A percentile compares a stretch with the other conserved stretches of the same genome.
phyloP scores from a whole-genome alignment of 2,329 filamentous ascomycete species.

The Arthroderma sp. region DNA sequence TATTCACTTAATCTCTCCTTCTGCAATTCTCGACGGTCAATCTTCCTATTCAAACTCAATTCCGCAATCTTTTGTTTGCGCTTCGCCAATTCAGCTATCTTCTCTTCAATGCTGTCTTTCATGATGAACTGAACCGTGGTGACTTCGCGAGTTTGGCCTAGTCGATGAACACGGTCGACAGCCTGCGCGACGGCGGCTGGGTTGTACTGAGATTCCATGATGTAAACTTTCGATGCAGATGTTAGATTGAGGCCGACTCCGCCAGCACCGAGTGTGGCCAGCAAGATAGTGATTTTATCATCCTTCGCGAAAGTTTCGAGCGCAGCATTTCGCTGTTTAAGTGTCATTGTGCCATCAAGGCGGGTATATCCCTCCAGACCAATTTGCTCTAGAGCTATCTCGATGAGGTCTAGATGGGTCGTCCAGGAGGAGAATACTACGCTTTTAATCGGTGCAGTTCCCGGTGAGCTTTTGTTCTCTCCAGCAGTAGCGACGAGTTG shows the following conservation, averaged over 20 bases:
- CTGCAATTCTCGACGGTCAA: constrained; percentile 48
- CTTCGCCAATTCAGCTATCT: constrained; percentile 76
- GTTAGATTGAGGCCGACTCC: constrained; percentile 87
- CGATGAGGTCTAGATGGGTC: constrained; percentile 80
- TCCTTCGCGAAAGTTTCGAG: constrained; percentile 69
- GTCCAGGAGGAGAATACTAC: constrained; percentile 98
- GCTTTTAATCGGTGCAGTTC: constrained; percentile 70
- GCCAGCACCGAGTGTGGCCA: constrained; percentile 85
- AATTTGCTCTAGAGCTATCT: constrained; percentile 56
- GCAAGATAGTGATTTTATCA: constrained; percentile 57
- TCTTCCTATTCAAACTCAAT: constrained; percentile 63
- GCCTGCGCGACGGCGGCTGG: constrained; percentile 90
- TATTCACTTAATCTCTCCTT: constrained; percentile 52
- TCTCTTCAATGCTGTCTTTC: constrained; percentile 81
- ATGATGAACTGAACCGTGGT: constrained; percentile 83
- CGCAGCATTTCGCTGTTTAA: constrained; percentile 57
- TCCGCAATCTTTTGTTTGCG: constrained; percentile 89
- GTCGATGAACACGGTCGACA: constrained; percentile 78
- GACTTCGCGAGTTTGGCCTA: constrained; percentile 82
- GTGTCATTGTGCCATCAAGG: constrained; percentile 83
- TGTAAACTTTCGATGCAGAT: constrained; percentile 71
- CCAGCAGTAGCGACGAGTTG: constrained; percentile 54
- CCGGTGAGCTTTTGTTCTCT: constrained; percentile 35
- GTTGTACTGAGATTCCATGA: constrained; percentile 98
- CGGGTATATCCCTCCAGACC: constrained; percentile 50